Evolutionary conservation across 768 basidiomycete species (phyloP).

Genomic region (Kwoniella dejecticola): DNA sequence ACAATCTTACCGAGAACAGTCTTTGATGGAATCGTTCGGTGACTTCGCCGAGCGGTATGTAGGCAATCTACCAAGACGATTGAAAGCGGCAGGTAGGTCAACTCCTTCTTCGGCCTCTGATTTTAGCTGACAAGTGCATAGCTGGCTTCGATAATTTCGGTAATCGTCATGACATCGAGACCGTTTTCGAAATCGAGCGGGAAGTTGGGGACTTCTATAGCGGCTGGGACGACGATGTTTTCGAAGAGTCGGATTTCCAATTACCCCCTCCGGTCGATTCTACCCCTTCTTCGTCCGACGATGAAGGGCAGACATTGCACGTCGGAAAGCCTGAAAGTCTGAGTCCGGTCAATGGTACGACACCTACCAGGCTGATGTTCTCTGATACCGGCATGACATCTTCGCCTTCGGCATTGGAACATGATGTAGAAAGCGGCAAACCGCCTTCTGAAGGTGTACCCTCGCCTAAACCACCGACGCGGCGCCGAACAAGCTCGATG

Average conservation of each 20-base stretch:
- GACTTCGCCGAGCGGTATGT: slow-evolving; percentile 69
- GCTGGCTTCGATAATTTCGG: slow-evolving; percentile 54
- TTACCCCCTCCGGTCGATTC: slow-evolving; percentile 34
- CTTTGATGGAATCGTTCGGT: slow-evolving; percentile 72
- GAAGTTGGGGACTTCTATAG: slow-evolving; percentile 53
- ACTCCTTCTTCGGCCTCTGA: background rate
- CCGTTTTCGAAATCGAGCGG: slow-evolving; percentile 54
- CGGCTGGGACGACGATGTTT: slow-evolving; percentile 53
- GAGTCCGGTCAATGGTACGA: slow-evolving; percentile 1
- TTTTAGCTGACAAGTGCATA: slow-evolving; percentile 13
- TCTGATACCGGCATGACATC: slow-evolving; percentile 13
- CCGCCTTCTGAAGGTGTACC: slow-evolving; percentile 3
- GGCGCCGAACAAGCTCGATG: slow-evolving; percentile 5
- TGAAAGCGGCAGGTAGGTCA: slow-evolving; percentile 59
- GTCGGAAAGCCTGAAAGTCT: background rate
- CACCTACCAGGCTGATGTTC: slow-evolving; percentile 7
- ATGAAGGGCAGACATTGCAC: background rate
- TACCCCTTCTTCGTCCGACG: slow-evolving; percentile 15
- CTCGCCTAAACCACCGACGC: background rate
- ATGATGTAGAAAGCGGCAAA: background rate
- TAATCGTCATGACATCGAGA: slow-evolving; percentile 44
- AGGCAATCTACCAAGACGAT: slow-evolving; percentile 72
- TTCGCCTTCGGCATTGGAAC: slow-evolving; percentile 17
- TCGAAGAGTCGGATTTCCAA: slow-evolving; percentile 34
- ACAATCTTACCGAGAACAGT: slow-evolving; percentile 70